These are phyloP conservation scores for Verticillium tricorpus DNA, from an alignment of 2,329 filamentous ascomycete genomes.

Conservation along the genomic window DNA sequence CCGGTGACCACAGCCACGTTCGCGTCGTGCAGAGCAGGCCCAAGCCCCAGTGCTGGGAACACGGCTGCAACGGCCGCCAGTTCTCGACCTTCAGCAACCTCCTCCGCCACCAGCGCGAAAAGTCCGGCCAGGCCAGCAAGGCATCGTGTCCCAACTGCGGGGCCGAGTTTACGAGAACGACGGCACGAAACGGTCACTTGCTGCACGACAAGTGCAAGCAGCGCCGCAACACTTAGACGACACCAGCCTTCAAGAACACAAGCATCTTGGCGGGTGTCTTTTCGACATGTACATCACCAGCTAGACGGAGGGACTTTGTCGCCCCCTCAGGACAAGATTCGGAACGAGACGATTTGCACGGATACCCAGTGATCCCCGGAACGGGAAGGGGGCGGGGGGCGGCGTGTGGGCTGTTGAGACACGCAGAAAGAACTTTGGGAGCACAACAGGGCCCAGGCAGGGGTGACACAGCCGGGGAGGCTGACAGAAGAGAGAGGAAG, in stretches of 20 bases:
- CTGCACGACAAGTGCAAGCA: constrained; percentile 90
- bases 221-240: constrained; percentile 39
- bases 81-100: constrained; percentile 97
- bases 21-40: constrained; percentile 72
- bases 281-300: neutral
- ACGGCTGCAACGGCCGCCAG: constrained; percentile 91
- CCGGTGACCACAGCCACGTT: constrained; percentile 39
- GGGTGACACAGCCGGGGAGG: neutral
- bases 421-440: neutral
- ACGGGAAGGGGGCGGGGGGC: neutral
- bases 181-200: constrained; percentile 80
- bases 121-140: constrained; percentile 85
- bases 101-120: constrained; percentile 87
- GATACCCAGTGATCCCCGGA: neutral
- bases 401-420: neutral
- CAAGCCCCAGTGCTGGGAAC: constrained; percentile 97
- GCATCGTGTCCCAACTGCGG: constrained; percentile 87
- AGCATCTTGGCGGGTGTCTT: neutral
- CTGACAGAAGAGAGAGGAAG: neutral
- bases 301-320: neutral
- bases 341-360: neutral
- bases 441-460: neutral
- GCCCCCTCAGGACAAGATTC: neutral
- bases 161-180: constrained; percentile 87
- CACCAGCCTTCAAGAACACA: neutral